Percentiles rank a stretch among this genome's conserved stretches.
These are phyloP conservation scores for Tetraselmis striata DNA, from an alignment of 139 green algal genomes.

Conservation along the genomic window DNA sequence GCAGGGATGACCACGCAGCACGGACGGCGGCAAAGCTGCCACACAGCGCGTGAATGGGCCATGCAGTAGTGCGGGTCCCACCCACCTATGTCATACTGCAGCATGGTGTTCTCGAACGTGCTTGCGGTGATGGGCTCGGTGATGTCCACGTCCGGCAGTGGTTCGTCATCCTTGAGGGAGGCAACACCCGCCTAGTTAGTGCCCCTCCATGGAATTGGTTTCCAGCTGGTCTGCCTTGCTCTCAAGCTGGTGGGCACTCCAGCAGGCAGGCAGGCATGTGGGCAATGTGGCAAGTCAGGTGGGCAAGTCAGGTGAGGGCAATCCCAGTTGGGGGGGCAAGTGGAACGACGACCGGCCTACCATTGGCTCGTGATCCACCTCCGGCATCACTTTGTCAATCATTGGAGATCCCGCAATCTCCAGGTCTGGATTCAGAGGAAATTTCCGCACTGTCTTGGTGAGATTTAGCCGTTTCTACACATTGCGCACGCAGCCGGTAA, in stretches of 20 bases:
- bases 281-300: conserved; percentile 16
- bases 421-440: conserved; percentile 61
- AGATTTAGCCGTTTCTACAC: conserved; percentile 85
- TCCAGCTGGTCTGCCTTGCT: no score
- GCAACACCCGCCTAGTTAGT: background rate
- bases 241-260: no score
- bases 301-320: conserved; percentile 20
- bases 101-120: conserved; percentile 38
- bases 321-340: background rate
- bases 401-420: conserved; percentile 33
- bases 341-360: conserved; percentile 3
- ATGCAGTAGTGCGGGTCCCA: background rate
- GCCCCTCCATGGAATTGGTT: background rate
- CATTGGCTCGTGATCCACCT: background rate
- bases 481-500: background rate
- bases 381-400: conserved; percentile 7
- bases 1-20: background rate
- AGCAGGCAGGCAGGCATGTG: conserved; percentile 23
- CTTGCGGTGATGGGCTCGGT: conserved; percentile 31
- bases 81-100: conserved; percentile 42
- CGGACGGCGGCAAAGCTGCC: background rate
- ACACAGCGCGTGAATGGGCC: background rate
- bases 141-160: conserved; percentile 44
- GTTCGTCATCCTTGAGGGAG: conserved; percentile 12
- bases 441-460: conserved; percentile 91